Conservation (phyloP, 257 asterid genomes). For the Haberlea rhodopensis region DNA sequence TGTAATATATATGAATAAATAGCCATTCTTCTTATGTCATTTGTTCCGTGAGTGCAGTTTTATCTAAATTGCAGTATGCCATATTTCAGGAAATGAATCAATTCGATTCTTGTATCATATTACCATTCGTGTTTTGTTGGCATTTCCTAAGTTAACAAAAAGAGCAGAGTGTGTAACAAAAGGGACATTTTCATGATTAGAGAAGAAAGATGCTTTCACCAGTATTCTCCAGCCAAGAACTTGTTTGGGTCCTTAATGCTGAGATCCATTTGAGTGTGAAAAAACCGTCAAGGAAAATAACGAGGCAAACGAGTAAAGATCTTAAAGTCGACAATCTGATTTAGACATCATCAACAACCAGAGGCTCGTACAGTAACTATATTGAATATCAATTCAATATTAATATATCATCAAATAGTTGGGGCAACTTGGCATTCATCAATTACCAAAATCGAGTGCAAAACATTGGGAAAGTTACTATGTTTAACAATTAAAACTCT, state of each 20-base stretch:
- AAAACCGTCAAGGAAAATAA: too few species aligned
- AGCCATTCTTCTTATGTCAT: not conserved
- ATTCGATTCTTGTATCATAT: not conserved
- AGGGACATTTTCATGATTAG: constrained; percentile 25
- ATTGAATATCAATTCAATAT: too few species aligned
- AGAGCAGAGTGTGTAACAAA: not conserved
- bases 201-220: constrained; percentile 33
- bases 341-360: too few species aligned
- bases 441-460: too few species aligned
- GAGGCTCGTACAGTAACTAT: too few species aligned
- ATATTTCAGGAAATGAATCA: not conserved
- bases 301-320: too few species aligned
- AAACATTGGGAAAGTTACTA: too few species aligned
- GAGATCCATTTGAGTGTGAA: too few species aligned
- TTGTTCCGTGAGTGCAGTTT: not conserved
- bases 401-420: too few species aligned
- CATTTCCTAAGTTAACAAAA: not conserved
- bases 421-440: too few species aligned
- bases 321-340: too few species aligned
- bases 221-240: constrained; percentile 32
- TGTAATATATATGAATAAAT: not conserved
- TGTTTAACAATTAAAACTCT: constrained; percentile 17
- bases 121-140: not conserved
- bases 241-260: constrained; percentile 41
- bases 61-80: not conserved